Conservation (phyloP, 2,329 filamentous ascomycete species). For the Fusarium drepaniforme region DNA sequence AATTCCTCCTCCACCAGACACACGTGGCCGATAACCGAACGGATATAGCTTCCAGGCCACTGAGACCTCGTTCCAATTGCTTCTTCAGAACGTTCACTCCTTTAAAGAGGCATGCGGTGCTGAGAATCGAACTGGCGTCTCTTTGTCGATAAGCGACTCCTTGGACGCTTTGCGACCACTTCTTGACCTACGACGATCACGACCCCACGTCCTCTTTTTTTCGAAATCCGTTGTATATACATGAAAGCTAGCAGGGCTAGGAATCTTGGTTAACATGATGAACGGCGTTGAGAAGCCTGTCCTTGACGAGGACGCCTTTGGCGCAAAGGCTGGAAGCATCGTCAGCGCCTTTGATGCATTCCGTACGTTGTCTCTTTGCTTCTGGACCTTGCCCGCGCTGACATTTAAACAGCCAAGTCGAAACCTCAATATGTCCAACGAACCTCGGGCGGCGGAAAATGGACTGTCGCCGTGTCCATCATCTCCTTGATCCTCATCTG, state of each 20-base stretch:
- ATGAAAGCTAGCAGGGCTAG: constrained; percentile 31
- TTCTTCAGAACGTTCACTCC: constrained; percentile 12
- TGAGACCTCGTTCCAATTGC: constrained; percentile 25
- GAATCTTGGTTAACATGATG: constrained; percentile 62
- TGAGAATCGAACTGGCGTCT: constrained; percentile 27
- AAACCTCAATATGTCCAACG: constrained; percentile 92
- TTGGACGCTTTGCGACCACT: constrained; percentile 30
- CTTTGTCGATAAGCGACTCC: constrained; percentile 31
- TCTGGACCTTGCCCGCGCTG: constrained; percentile 14
- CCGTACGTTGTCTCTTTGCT: constrained; percentile 71
- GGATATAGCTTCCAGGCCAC: constrained; percentile 14
- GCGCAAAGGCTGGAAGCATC: constrained; percentile 72
- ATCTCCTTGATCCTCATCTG: constrained; percentile 82
- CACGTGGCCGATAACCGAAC: constrained; percentile 6
- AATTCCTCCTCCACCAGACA: constrained; percentile 20
- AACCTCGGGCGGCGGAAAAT: constrained; percentile 90
- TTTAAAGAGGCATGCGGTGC: constrained; percentile 39
- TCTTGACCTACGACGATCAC: constrained; percentile 17
- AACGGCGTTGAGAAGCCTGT: constrained; percentile 79
- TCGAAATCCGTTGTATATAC: constrained; percentile 20
- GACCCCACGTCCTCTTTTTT: constrained; percentile 8
- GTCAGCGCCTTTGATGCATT: constrained; percentile 97
- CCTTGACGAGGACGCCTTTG: constrained; percentile 84
- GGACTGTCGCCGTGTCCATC: constrained; percentile 85
- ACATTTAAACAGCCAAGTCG: constrained; percentile 80